A percentile compares a stretch with the other conserved stretches of the same genome.
Evolutionary conservation across 2,329 filamentous ascomycete species (phyloP).

Genomic region (Cladosporium austrohemisphaericum): DNA sequence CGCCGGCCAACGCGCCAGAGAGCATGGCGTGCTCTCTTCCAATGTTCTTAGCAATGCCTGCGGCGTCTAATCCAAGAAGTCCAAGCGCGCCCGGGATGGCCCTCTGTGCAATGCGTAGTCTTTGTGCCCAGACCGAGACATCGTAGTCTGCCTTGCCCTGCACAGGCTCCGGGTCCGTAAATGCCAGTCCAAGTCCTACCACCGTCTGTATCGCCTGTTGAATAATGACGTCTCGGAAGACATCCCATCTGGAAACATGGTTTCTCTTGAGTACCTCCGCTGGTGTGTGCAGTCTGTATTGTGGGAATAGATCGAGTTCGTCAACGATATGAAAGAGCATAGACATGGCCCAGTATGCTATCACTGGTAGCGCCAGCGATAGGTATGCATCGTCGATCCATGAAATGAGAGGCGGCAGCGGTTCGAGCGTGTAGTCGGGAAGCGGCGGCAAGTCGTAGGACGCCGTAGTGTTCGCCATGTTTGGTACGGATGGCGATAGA

Average conservation of each 20-base stretch:
- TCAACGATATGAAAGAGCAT: conserved; percentile 86
- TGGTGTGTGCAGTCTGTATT: conserved; percentile 92
- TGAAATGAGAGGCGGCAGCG: conserved; percentile 67
- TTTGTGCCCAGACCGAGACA: conserved; percentile 82
- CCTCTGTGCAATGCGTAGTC: conserved; percentile 73
- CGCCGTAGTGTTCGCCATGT: conserved; percentile 42
- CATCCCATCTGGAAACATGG: conserved; percentile 77
- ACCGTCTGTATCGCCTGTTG: conserved; percentile 87
- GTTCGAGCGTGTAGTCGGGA: conserved; percentile 71
- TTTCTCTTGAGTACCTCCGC: conserved; percentile 86
- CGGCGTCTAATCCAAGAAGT: conserved; percentile 71
- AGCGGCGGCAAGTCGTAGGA: conserved; percentile 72
- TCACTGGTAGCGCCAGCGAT: conserved; percentile 68
- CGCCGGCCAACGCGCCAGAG: conserved; percentile 72
- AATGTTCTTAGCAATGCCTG: conserved; percentile 70
- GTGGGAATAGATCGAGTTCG: conserved; percentile 75
- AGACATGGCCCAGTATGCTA: conserved; percentile 86
- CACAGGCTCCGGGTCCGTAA: conserved; percentile 70
- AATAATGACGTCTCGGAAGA: conserved; percentile 83
- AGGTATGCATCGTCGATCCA: conserved; percentile 79
- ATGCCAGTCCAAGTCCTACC: conserved; percentile 63
- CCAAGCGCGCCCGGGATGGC: conserved; percentile 70
- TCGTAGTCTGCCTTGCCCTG: conserved; percentile 79
- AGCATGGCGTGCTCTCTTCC: conserved; percentile 67
- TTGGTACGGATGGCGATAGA: neutral